Percentiles rank a stretch among this genome's conserved stretches.
Conservation (phyloP, 495 filamentous ascomycete genomes). For the Aspergillus saccharolyticus region DNA sequence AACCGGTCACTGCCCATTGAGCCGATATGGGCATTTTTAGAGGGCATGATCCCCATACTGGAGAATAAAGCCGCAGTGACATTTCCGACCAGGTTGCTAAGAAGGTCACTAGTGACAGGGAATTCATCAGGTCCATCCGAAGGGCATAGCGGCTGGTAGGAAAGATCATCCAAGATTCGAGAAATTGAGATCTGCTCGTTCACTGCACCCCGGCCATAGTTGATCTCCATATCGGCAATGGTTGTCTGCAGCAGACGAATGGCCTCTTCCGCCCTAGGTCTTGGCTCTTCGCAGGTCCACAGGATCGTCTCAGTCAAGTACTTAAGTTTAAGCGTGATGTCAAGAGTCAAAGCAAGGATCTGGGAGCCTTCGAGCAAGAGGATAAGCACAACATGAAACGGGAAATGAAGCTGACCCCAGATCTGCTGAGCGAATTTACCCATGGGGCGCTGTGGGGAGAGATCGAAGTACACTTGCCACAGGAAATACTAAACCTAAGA, state of each 20-base stretch:
- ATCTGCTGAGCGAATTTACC: conserved; percentile 54
- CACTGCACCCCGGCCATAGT: conserved; percentile 32
- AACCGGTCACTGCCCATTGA: conserved; percentile 29
- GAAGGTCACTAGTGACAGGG: conserved; percentile 22
- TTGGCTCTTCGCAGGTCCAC: conserved; percentile 39
- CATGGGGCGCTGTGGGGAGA: conserved; percentile 29
- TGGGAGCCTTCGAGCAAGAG: conserved; percentile 56
- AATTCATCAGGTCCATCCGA: conserved; percentile 15
- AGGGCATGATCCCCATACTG: conserved; percentile 37
- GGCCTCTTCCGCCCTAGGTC: conserved; percentile 23
- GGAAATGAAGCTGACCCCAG: conserved; percentile 66
- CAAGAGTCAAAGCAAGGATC: conserved; percentile 37
- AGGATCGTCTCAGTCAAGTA: conserved; percentile 37
- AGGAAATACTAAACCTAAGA: conserved; percentile 52
- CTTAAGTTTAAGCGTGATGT: conserved; percentile 36
- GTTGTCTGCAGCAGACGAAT: conserved; percentile 33
- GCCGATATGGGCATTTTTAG: conserved; percentile 25
- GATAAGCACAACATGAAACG: conserved; percentile 61
- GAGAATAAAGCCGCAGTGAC: conserved; percentile 41
- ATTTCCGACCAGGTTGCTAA: conserved; percentile 35
- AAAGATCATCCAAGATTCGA: conserved; percentile 28
- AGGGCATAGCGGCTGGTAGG: conserved; percentile 29
- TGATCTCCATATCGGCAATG: conserved; percentile 41
- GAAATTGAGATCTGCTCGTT: conserved; percentile 33
- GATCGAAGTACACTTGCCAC: conserved; percentile 70